Base-by-base conservation (phyloP, 1,139 yeast genomes). In the Tardiomyces digboiensis region DNA sequence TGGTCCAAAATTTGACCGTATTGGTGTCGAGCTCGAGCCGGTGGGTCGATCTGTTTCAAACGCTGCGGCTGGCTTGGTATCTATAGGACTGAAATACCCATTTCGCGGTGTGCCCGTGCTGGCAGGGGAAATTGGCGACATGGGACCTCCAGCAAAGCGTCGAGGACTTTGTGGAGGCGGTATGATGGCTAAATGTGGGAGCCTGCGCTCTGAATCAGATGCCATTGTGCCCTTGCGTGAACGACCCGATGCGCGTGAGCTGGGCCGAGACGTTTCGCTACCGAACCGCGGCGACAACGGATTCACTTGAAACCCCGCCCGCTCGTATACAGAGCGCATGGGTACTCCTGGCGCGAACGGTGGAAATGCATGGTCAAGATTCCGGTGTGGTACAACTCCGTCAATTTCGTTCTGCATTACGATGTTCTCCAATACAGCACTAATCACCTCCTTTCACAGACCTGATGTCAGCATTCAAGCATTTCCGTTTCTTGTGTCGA, bases 221-320 rank as follows among this genome's bases (percentile, higher is more conserved):
- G 33, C 33, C 33, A 26, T 26, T 8, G 33, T 26, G 4, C 33
- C 33, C 33, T 26, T 26, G 33, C 33, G 33, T 16, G 33, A 26
- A 16, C 33, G 33, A 5, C 33, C 16, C 33, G 33, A 26, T 8
- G 33, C 33, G 8, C 33, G 33, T 16, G 33, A 26, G 12, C 16
- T 13, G 5, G 33, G 33, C 33, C 33, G 33, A 5, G 33, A 26
- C 16, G 14, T 13, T 5, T 26, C 33, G 13, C 21, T 14, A n/a
- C 18, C 29, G n/a, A 7, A 13, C n/a, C 21, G 39, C 4, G 45
- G 19, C 37, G 19, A 38, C 12, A 18, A 42, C 6, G 23, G 39
- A 48, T 62, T 60, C 43, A 65, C 64, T 36, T 64, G 68, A 44
- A 65, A 65, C 13, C 70, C 70, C 8, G 70, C 70, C 19, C 70